Percentiles rank a stretch among this genome's conserved stretches.
Conservation (phyloP, 257 asterid species). For the Anisodus tanguticus region DNA sequence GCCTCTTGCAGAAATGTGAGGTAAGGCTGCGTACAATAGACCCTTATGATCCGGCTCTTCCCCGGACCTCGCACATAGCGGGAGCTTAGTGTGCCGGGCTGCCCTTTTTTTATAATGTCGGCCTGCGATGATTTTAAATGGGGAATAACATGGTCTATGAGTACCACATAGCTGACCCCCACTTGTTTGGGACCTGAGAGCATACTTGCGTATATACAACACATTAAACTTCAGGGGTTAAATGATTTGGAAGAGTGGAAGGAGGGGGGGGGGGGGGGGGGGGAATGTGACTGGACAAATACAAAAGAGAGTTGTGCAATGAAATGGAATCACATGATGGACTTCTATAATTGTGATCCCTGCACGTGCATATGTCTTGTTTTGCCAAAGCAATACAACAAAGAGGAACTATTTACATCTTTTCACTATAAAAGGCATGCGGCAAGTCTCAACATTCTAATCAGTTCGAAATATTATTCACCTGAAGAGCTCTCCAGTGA, state of each 20-base stretch:
- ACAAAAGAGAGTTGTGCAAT: neutral
- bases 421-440: neutral
- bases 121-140: neutral
- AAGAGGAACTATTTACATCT: constrained; percentile 7
- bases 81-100: too few relatives aligned
- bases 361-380: neutral
- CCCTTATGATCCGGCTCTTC: too few relatives aligned
- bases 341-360: neutral
- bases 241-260: constrained; percentile 16
- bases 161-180: neutral
- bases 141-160: neutral
- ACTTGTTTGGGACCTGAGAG: neutral
- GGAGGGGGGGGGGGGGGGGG: neutral
- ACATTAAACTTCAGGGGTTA: neutral
- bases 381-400: neutral
- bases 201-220: neutral
- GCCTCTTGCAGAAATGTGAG: too few relatives aligned
- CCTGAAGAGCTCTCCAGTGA: constrained; percentile 99
- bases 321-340: constrained; percentile 6
- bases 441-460: constrained; percentile 6
- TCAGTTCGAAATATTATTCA: constrained; percentile 33
- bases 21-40: too few relatives aligned
- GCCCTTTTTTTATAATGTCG: neutral
- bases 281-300: neutral
- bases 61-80: too few relatives aligned